Evolutionary conservation across 345 rosid genomes (phyloP).

Genomic region (Corchorus olitorius): DNA sequence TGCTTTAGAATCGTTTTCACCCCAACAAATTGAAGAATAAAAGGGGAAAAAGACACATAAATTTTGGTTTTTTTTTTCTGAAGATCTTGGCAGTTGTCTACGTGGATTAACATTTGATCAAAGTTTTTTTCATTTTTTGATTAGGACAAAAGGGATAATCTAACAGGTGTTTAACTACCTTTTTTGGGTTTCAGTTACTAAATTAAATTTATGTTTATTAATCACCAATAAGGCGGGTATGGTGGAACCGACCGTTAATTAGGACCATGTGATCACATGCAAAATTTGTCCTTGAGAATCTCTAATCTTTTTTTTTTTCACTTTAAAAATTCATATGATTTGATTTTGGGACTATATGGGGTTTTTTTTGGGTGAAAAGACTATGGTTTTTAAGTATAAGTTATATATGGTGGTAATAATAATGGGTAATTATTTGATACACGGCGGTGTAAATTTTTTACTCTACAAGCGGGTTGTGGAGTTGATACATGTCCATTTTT

Average conservation of each 20-base stretch:
- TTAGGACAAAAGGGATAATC: background rate
- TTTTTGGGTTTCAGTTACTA: background rate
- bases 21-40: no score
- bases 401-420: no score
- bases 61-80: no score
- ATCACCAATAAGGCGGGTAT: slow-evolving; percentile 7
- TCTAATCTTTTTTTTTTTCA: background rate
- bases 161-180: background rate
- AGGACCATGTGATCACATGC: slow-evolving; percentile 27
- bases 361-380: no score
- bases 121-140: background rate
- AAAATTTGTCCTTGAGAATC: slow-evolving; percentile 24
- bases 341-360: background rate
- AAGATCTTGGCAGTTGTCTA: no score
- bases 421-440: no score
- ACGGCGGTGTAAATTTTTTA: no score
- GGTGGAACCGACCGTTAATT: slow-evolving; percentile 26
- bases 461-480: no score
- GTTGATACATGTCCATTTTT: no score
- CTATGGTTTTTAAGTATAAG: no score
- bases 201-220: background rate
- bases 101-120: background rate
- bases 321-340: background rate
- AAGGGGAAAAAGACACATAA: no score
- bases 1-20: no score